Evolutionary conservation across 148 eudicot genomes (phyloP).

Genomic region (Chenopodium suecicum): DNA sequence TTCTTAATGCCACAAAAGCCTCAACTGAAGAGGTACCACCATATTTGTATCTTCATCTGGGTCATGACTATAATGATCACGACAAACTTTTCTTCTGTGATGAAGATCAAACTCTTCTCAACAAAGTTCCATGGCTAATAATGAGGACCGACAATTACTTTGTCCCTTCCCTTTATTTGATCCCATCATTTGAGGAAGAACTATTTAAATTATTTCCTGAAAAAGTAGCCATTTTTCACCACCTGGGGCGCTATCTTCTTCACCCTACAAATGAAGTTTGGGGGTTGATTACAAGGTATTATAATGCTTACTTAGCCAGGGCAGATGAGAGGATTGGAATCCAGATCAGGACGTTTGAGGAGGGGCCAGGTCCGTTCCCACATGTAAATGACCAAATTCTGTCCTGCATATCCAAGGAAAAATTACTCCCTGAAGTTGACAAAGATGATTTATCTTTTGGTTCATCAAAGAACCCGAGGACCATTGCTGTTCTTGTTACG

Average conservation of each 20-base stretch:
- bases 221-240: constrained; percentile 75
- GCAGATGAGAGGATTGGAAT: constrained; percentile 84
- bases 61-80: constrained; percentile 73
- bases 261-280: constrained; percentile 93
- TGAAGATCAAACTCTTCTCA: constrained; percentile 58
- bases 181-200: constrained; percentile 79
- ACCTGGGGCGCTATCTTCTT: constrained; percentile 82
- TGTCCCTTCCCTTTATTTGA: constrained; percentile 75
- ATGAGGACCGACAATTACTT: constrained; percentile 86
- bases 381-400: constrained; percentile 79
- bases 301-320: constrained; percentile 70
- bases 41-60: constrained; percentile 73
- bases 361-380: constrained; percentile 58
- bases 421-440: constrained; percentile 56
- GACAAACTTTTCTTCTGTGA: constrained; percentile 96
- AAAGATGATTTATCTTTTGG: constrained; percentile 29
- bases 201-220: constrained; percentile 66
- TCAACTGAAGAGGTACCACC: constrained; percentile 39
- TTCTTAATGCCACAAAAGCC: constrained; percentile 32
- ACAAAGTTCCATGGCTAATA: constrained; percentile 72
- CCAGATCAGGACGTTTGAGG: constrained; percentile 79
- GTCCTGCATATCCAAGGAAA: constrained; percentile 62
- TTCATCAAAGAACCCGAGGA: constrained; percentile 37
- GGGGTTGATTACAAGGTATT: constrained; percentile 83
- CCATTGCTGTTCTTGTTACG: constrained; percentile 67